Percentiles rank a stretch among this genome's conserved stretches.
Conservation (phyloP, 306 rosid genomes). For the Quercus berberidifolia region DNA sequence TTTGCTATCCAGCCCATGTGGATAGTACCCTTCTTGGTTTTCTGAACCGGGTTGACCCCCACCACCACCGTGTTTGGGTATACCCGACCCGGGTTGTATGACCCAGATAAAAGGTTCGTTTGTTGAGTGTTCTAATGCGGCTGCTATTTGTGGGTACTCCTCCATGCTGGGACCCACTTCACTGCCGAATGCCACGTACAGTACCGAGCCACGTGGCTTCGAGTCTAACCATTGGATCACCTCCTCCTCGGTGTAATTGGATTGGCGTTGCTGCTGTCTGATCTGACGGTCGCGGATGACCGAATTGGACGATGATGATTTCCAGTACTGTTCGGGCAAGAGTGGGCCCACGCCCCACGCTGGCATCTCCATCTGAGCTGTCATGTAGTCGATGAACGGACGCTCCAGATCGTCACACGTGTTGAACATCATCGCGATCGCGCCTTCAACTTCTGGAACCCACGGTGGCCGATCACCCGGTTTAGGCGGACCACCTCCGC, state of each 20-base stretch:
- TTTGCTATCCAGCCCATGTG: slow-evolving; percentile 29
- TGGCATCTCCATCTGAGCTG: slow-evolving; percentile 28
- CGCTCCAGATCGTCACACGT: slow-evolving; percentile 71
- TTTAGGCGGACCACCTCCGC: slow-evolving; percentile 29
- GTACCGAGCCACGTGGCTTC: slow-evolving; percentile 43
- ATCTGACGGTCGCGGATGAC: slow-evolving; percentile 34
- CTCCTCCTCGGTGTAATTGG: slow-evolving; percentile 42
- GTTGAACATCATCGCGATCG: slow-evolving; percentile 52
- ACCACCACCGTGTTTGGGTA: slow-evolving; percentile 8
- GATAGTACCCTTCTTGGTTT: slow-evolving; percentile 28
- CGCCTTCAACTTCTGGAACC: slow-evolving; percentile 22
- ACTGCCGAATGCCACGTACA: slow-evolving; percentile 53
- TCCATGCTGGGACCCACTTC: slow-evolving; percentile 49
- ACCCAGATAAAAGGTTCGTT: slow-evolving; percentile 50
- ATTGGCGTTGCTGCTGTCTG: slow-evolving; percentile 26
- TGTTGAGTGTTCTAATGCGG: slow-evolving; percentile 35
- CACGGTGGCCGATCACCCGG: slow-evolving; percentile 38
- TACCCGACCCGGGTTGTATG: slow-evolving; percentile 43
- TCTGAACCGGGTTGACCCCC: background rate
- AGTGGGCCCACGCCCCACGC: slow-evolving; percentile 79
- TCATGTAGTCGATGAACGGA: slow-evolving; percentile 42
- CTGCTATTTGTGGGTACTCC: slow-evolving; percentile 34
- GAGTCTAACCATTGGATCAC: slow-evolving; percentile 56
- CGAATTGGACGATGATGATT: slow-evolving; percentile 22
- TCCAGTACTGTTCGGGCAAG: slow-evolving; percentile 62